Percentiles rank a stretch among this genome's conserved stretches.
Conservation (phyloP, 257 asterid species). For the Nicotiana benthamiana region DNA sequence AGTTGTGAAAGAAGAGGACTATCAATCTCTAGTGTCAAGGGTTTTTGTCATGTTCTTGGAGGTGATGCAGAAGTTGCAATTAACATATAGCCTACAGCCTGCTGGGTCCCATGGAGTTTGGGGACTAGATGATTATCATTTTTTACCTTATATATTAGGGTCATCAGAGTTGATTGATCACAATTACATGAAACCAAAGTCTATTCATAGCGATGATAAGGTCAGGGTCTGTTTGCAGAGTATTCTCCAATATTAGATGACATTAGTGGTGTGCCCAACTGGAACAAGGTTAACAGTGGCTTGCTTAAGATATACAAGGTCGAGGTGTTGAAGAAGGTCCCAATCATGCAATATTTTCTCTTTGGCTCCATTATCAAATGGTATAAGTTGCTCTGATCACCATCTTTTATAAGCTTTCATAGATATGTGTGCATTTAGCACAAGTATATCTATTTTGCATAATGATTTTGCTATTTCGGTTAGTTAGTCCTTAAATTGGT, state of each 20-base stretch:
- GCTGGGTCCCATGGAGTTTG: constrained; percentile 98
- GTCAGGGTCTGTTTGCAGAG: constrained; percentile 90
- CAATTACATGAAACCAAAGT: constrained; percentile 94
- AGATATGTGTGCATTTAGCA: background rate
- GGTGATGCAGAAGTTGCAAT: constrained; percentile 76
- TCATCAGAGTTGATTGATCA: constrained; percentile 85
- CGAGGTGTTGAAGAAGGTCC: constrained; percentile 89
- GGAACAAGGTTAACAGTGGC: constrained; percentile 89
- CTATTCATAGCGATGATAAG: constrained; percentile 86
- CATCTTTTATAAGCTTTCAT: background rate
- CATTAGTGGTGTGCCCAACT: constrained; percentile 83
- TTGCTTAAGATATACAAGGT: constrained; percentile 87
- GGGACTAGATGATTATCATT: constrained; percentile 95
- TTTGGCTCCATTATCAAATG: constrained; percentile 84
- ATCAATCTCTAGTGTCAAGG: constrained; percentile 65
- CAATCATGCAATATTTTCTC: constrained; percentile 90
- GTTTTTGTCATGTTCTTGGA: constrained; percentile 74
- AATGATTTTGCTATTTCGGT: too few relatives aligned
- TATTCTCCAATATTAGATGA: constrained; percentile 98
- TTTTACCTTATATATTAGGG: constrained; percentile 81
- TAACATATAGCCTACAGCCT: constrained; percentile 72
- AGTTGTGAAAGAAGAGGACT: constrained; percentile 70
- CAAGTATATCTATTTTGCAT: background rate
- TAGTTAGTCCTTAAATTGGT: too few relatives aligned
- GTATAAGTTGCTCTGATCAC: constrained; percentile 28